Evolutionary conservation across 176 grass and related monocot genomes (phyloP), one percentile per base, ranked within the genome.

Genomic region (Phyllostachys edulis): DNA sequence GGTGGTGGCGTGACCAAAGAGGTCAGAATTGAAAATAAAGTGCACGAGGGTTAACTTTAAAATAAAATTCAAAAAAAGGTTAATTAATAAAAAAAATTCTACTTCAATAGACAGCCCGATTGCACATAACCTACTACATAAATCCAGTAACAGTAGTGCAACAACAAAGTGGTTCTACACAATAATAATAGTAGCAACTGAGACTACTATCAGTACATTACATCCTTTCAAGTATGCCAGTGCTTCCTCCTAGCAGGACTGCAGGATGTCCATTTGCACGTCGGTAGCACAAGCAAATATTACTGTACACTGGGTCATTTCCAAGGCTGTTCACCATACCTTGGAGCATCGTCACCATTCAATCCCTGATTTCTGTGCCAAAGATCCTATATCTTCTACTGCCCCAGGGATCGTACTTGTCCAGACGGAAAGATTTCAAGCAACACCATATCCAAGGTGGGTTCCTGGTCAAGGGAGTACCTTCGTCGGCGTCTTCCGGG

Each of bases 381-480:
- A 76, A 82, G 71, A 98, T 52, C 61, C 83, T 49, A 26, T 98
- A 95, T 62, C 81, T 84, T 67, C 88, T 85, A 83, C 69, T 94
- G 73, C 84, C 89, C 86, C 89, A 90, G 45, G 84, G 82, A 21
- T 92, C 71, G 45, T 76, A 73, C 76, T 90, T 83, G 72, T 91
- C 81, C 29, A 85, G 12, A 32, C 69, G 61, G 80, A 77, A 95
- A 40, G 87, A 95, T 36, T 85, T 93, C 72, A 95, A 86, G 67
- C 92, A 94, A 76, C 92, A 98, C 85, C 88, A 84, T 76, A 94
- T 63, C 90, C 95, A 98, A 36, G 92, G 92, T 69, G 95, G 90
- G 59, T 93, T 89, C 49, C 89, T 77, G 41, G 50, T 72, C 41
- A 66, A 18, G 23, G 63, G 36, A 17, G 37, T 40, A 44, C 67